A percentile compares a stretch with the other conserved stretches of the same genome.
Conservation (phyloP, 163 green algal genomes). For the Chloromonas sp. region DNA sequence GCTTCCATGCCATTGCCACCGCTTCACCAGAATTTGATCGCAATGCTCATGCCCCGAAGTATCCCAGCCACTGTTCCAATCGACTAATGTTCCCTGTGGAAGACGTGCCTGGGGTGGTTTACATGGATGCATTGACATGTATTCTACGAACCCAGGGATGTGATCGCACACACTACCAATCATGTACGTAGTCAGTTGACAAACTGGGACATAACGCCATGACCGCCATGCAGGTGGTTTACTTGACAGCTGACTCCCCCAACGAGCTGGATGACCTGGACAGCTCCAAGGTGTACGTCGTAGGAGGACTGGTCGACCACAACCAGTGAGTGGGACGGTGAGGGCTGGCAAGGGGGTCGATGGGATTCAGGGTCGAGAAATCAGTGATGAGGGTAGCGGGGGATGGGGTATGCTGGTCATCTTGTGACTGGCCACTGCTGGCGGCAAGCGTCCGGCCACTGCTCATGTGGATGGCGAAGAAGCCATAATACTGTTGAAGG, state of each 20-base stretch:
- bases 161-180: too few relatives aligned
- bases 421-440: neutral
- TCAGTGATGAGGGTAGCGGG: neutral
- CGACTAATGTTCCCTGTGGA: neutral
- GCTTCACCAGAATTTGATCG: too few relatives aligned
- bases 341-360: neutral
- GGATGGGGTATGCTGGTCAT: neutral
- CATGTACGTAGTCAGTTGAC: too few relatives aligned
- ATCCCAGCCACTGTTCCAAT: too few relatives aligned
- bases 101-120: neutral
- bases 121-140: neutral
- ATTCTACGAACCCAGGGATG: too few relatives aligned
- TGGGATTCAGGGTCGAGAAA: neutral
- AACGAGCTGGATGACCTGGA: constrained; percentile 35
- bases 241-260: constrained; percentile 42
- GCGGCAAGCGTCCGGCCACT: neutral
- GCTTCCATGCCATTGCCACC: too few relatives aligned
- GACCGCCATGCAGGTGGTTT: constrained; percentile 17
- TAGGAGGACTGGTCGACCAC: constrained; percentile 44
- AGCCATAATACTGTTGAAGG: neutral
- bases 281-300: constrained; percentile 31
- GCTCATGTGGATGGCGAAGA: neutral
- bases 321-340: constrained; percentile 26
- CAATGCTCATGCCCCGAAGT: too few relatives aligned
- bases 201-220: neutral